Evolutionary conservation across 495 filamentous ascomycete genomes (phyloP).

Genomic region (Aspergillus sclerotiicarbonarius): DNA sequence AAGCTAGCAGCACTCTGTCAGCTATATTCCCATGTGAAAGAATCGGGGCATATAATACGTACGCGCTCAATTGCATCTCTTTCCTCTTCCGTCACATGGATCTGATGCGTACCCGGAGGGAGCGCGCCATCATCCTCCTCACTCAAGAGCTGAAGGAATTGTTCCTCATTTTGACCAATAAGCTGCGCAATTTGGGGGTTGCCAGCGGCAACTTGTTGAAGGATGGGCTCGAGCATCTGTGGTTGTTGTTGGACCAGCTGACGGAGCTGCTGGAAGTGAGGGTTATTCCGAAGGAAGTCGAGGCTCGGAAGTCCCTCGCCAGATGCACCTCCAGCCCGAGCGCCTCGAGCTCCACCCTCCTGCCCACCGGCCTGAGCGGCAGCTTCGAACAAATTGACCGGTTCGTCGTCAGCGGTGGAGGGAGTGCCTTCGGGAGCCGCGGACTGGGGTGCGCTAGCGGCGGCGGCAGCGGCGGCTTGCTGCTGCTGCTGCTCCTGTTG

Average conservation of each 20-base stretch:
- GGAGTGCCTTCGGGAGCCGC: slow-evolving; percentile 36
- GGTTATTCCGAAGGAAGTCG: slow-evolving; percentile 93
- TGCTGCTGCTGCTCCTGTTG: slow-evolving; percentile 62
- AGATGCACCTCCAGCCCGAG: slow-evolving; percentile 50
- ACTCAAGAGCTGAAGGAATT: slow-evolving; percentile 83
- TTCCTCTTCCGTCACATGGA: slow-evolving; percentile 92
- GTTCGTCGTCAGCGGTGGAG: slow-evolving; percentile 53
- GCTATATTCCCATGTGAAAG: neutral
- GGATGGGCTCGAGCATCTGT: slow-evolving; percentile 95
- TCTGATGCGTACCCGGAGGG: slow-evolving; percentile 84
- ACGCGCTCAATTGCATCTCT: slow-evolving; percentile 94
- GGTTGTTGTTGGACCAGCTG: slow-evolving; percentile 97
- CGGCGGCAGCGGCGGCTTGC: slow-evolving; percentile 37
- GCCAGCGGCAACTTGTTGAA: slow-evolving; percentile 92
- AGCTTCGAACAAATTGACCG: slow-evolving; percentile 91
- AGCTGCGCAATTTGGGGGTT: slow-evolving; percentile 92
- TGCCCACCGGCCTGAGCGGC: slow-evolving; percentile 71
- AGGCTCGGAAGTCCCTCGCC: slow-evolving; percentile 70
- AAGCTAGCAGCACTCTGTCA: slow-evolving; percentile 59
- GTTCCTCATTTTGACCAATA: slow-evolving; percentile 86
- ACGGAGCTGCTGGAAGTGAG: slow-evolving; percentile 95
- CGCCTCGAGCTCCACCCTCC: slow-evolving; percentile 46
- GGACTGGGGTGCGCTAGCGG: slow-evolving; percentile 29
- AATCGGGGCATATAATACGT: slow-evolving; percentile 36
- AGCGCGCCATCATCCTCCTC: slow-evolving; percentile 77